Evolutionary conservation across 768 basidiomycete genomes (phyloP).

Genomic region (Tulasnella sp.): DNA sequence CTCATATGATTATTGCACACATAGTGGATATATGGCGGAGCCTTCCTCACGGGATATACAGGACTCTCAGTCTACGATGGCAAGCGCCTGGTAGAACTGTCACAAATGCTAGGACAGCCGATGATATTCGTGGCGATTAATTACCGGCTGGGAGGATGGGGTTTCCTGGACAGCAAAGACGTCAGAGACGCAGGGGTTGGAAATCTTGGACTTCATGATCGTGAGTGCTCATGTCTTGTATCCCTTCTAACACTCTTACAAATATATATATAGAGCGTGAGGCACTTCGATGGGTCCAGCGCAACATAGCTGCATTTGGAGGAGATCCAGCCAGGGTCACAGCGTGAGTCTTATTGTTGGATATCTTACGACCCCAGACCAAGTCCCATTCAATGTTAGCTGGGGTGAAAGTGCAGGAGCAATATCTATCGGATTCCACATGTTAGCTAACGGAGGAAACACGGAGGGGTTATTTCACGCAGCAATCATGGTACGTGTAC

Average conservation of each 20-base stretch:
- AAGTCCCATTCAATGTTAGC: not conserved
- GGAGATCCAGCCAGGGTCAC: slow-evolving; percentile 12
- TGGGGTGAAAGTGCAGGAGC: slow-evolving; percentile 6
- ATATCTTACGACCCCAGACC: not conserved
- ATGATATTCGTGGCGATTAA: slow-evolving; percentile 13
- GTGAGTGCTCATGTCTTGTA: not conserved
- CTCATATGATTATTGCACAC: not conserved
- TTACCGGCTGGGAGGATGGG: slow-evolving; percentile 9
- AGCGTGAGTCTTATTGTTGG: not conserved
- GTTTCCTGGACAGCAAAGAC: slow-evolving; percentile 8
- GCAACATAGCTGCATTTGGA: slow-evolving; percentile 10
- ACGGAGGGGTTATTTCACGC: not conserved
- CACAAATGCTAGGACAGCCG: not conserved
- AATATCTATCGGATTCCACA: not conserved
- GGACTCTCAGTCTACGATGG: not conserved
- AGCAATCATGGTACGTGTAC: not conserved
- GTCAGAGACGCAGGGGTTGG: not conserved
- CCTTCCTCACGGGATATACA: not conserved
- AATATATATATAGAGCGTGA: not conserved
- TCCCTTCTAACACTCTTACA: not conserved
- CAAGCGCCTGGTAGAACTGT: not conserved
- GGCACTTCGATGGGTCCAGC: slow-evolving; percentile 12
- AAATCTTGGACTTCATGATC: slow-evolving; percentile 11
- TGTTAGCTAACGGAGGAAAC: slow-evolving; percentile 1
- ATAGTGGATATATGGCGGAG: slow-evolving; percentile 1